Percentiles rank a stretch among this genome's conserved stretches.
Evolutionary conservation across 352 stramenopile species (phyloP).

Genomic region (Phytophthora megakarya): DNA sequence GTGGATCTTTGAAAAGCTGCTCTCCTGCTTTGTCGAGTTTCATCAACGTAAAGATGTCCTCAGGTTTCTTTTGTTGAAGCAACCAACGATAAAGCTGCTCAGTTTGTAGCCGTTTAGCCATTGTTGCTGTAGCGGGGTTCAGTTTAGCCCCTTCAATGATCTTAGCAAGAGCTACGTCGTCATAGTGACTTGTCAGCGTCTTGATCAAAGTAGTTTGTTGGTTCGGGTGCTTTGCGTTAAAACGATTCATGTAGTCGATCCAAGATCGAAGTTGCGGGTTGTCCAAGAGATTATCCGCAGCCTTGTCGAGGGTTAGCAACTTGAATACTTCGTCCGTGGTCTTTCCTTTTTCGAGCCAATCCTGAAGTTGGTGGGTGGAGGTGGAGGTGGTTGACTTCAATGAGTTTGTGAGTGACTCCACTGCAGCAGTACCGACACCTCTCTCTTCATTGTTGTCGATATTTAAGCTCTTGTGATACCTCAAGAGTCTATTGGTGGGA

Average conservation of each 20-base stretch:
- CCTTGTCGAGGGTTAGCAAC: slow-evolving; percentile 5
- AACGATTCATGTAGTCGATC: slow-evolving; percentile 23
- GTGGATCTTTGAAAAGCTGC: slow-evolving; percentile 9
- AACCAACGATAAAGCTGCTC: no score
- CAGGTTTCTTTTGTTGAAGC: no score
- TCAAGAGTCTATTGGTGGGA: background rate
- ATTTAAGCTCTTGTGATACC: background rate
- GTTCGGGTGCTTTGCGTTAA: slow-evolving; percentile 14
- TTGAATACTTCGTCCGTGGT: background rate
- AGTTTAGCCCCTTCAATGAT: slow-evolving; percentile 19
- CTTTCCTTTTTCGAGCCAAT: slow-evolving; percentile 10
- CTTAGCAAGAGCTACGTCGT: slow-evolving; percentile 13
- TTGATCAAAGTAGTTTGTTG: slow-evolving; percentile 9
- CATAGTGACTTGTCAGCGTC: slow-evolving; percentile 9
- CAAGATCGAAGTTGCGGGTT: slow-evolving; percentile 7
- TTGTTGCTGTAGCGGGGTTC: background rate
- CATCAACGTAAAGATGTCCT: slow-evolving; percentile 5
- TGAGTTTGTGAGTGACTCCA: background rate
- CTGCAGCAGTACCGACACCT: background rate
- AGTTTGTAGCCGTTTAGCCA: slow-evolving; percentile 11
- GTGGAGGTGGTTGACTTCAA: slow-evolving; percentile 13
- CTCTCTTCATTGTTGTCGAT: slow-evolving; percentile 6
- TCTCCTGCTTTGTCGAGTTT: slow-evolving; percentile 9
- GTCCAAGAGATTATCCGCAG: slow-evolving; percentile 2
- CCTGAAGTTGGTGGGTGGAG: no score